Base-by-base conservation (phyloP, 257 asterid species). In the Plectranthus barbatus region DNA sequence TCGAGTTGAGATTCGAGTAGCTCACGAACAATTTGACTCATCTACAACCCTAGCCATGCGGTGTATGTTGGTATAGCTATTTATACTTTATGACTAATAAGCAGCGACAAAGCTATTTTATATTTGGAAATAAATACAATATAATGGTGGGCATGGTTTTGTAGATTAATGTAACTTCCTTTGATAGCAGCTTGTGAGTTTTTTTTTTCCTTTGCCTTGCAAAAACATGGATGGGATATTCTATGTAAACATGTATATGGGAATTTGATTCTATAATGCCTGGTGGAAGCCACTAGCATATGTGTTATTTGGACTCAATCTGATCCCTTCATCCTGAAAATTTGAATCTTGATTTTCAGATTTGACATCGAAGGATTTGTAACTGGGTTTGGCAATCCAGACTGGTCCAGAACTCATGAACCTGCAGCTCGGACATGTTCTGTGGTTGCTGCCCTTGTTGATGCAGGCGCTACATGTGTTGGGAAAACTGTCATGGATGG, bases 361-460 rank as follows among this genome's bases (percentile, higher is more conserved):
- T 87, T 85, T 79, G 70, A 90, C 68, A 70, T 93, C 14, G 81
- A 90, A 60, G 97, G 99, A 56, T 79, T 44, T 78, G 86, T 84
- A 37, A 81, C 97, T 61, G 95, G 99, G 41, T 87, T 93, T 79
- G 99, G 99, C 74, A 87, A 86, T 81, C 92, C 95, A 62, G 97
- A 90, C 78, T 93, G 99, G 99, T 59, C 76, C 14, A 87, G 82
- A 67, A 82, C 96, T 40, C 97, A 90, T 11, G 88, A 73, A 67
- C 72, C 87, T 69, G 92, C 97, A 42, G 64, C 87, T 14, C 86
- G 52, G 72, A 93, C 95, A 15, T 79, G 90, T 76, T 63, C 84
- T 5, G 88, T 75, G n/a, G 94, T 90, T 74, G 79, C 84, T 39
- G 67, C 91, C 44, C 95, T 93, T 69, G 87, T 93, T 72, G 97